phyloP scores from a whole-genome alignment of 2,329 filamentous ascomycete species.

The Apiospora rasikravindrae region DNA sequence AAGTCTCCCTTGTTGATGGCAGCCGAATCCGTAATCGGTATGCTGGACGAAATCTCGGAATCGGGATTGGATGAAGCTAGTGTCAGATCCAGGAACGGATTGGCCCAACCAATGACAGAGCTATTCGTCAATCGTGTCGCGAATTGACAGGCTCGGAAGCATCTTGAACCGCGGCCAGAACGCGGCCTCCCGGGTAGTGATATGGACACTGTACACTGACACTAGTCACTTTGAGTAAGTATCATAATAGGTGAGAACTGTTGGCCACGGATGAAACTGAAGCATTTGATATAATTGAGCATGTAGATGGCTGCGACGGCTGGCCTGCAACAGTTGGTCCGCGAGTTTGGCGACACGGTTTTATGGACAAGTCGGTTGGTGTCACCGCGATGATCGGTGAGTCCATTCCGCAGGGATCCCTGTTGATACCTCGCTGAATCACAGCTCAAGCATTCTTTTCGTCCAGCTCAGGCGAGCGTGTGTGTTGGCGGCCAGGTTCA shows the following conservation, averaged over 20 bases:
- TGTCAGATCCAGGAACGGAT: not conserved
- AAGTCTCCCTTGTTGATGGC: not conserved
- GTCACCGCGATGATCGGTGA: too few relatives aligned
- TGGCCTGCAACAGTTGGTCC: too few relatives aligned
- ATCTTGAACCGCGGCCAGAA: not conserved
- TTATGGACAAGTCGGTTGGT: constrained; percentile 47
- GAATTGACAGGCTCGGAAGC: not conserved
- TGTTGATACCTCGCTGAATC: too few relatives aligned
- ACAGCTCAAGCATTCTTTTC: constrained; percentile 71
- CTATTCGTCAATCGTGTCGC: not conserved
- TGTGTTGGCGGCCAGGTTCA: constrained; percentile 69
- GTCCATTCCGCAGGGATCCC: constrained; percentile 62
- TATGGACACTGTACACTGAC: too few relatives aligned
- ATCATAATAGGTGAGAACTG: too few relatives aligned
- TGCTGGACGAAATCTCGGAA: not conserved
- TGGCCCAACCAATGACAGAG: not conserved
- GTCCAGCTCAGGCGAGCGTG: constrained; percentile 75
- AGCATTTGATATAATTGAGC: too few relatives aligned
- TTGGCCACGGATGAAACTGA: too few relatives aligned
- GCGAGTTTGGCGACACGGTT: too few relatives aligned
- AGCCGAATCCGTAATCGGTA: not conserved
- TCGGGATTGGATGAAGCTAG: not conserved
- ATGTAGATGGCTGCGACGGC: too few relatives aligned
- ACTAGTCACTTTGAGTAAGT: not conserved
- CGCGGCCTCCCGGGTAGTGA: not conserved